Evolutionary conservation across 148 eudicot species (phyloP), one percentile per base, ranked within the genome.

Genomic region (Nepenthes gracilis): DNA sequence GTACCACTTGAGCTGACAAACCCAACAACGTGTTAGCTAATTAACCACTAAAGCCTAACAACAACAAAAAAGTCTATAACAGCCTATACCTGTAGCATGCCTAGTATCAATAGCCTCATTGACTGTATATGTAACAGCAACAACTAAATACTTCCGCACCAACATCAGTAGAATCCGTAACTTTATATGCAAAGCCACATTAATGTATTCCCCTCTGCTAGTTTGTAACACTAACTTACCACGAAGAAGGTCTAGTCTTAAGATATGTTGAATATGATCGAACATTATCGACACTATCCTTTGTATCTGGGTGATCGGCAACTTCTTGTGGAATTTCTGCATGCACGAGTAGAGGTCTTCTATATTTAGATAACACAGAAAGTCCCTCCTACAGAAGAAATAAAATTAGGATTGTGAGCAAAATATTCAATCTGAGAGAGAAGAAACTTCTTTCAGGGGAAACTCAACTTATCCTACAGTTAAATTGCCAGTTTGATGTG

Each of bases 341-440:
- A 67, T 93, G 99, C 36, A 93, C 97, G 35, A 93, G 95, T 69
- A 93, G 72, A 38, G 99, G 99, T 63, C 97, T 84, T 78, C 67
- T 77, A 70, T 81, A 93, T 66, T 89, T 89, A 48, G 96, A 96
- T 76, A 93, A 74, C 10, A 72, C 67, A 15, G 81, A 70, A 50
- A 93, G 73, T 60, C 92, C 99, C 69, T 84, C 95, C 99, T 92
- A 62, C 10, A 5, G 15, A 2, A 49, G 10, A n/a, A 49, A 23
- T 23, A 49, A 11, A 5, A 11, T 10, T 5, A 11, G 11, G 53
- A 11, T 49, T n/a, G 11, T 6, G 38, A 32, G 61, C 33, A 60
- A 36, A 32, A 15, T 15, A 7, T 47, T 55, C 1, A 9, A 53
- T 10, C 3, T 12, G 13, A 6, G 2, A 49, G 15, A 49, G 53